These are phyloP conservation scores for Lecanicillium sp. DNA, from an alignment of 2,329 filamentous ascomycete genomes.

Conservation along the genomic window DNA sequence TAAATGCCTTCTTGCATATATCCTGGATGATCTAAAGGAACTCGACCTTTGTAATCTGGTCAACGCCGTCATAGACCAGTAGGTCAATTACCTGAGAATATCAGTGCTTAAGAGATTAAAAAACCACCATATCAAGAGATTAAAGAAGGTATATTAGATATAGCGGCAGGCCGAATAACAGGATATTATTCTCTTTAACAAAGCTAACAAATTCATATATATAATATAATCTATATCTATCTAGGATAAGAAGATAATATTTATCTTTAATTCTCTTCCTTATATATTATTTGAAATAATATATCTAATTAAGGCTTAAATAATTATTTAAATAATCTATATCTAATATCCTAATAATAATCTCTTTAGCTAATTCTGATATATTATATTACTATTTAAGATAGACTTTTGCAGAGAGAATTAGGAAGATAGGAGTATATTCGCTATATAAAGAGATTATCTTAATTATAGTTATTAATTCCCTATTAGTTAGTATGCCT, in stretches of 20 bases:
- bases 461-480: background rate
- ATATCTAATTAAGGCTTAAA: background rate
- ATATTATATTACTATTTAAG: background rate
- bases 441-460: background rate
- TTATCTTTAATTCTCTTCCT: background rate
- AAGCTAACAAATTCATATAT: background rate
- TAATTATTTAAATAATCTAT: constrained; percentile 1
- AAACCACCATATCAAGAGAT: constrained; percentile 4
- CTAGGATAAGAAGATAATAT: constrained; percentile 5
- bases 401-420: background rate
- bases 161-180: too few relatives aligned
- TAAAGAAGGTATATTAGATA: constrained; percentile 6
- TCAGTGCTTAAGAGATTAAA: constrained; percentile 3
- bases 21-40: background rate
- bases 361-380: background rate
- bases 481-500: background rate
- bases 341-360: constrained; percentile 1
- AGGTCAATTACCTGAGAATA: background rate
- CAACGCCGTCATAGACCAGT: background rate
- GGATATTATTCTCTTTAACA: constrained; percentile 4
- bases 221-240: constrained; percentile 6
- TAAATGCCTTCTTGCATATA: background rate
- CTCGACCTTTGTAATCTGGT: background rate
- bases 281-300: background rate
- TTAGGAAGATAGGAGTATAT: background rate